phyloP scores from a whole-genome alignment of 306 rosid species.

The Mimosa pudica region DNA sequence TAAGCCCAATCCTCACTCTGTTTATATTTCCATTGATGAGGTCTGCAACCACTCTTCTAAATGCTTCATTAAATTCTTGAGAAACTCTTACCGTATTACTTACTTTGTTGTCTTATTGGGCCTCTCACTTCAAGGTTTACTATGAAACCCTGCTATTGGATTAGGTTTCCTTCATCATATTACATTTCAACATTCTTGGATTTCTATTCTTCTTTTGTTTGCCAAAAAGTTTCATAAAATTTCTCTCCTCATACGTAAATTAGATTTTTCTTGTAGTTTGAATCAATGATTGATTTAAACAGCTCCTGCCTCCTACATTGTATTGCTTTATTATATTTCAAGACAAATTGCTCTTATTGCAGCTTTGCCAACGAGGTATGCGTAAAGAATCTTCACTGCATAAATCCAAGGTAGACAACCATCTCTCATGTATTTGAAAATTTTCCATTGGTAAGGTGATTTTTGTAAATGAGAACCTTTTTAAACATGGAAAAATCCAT shows the following conservation, averaged over 20 bases:
- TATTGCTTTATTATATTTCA: conserved; percentile 36
- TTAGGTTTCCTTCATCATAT: conserved; percentile 15
- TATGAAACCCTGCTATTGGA: not conserved
- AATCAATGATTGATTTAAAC: not conserved
- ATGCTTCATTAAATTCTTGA: conserved; percentile 11
- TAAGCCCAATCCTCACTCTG: conserved; percentile 77
- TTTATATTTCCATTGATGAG: conserved; percentile 69
- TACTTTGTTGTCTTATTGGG: conserved; percentile 18
- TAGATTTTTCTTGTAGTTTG: conserved; percentile 9
- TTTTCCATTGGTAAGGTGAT: not conserved
- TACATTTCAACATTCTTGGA: not conserved
- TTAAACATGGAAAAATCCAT: not conserved
- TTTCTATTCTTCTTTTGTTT: not conserved
- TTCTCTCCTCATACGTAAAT: conserved; percentile 9
- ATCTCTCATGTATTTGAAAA: conserved; percentile 22
- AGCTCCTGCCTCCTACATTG: not conserved
- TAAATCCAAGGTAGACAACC: conserved; percentile 46
- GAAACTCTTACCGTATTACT: not conserved
- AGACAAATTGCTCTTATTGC: conserved; percentile 44
- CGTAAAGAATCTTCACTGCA: conserved; percentile 41
- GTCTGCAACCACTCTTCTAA: conserved; percentile 43
- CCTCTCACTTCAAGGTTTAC: not conserved
- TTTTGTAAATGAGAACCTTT: not conserved
- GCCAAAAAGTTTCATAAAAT: not conserved
- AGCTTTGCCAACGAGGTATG: conserved; percentile 53